Conservation (phyloP, 331 rosid species). For the Erythrophleum ivorense region DNA sequence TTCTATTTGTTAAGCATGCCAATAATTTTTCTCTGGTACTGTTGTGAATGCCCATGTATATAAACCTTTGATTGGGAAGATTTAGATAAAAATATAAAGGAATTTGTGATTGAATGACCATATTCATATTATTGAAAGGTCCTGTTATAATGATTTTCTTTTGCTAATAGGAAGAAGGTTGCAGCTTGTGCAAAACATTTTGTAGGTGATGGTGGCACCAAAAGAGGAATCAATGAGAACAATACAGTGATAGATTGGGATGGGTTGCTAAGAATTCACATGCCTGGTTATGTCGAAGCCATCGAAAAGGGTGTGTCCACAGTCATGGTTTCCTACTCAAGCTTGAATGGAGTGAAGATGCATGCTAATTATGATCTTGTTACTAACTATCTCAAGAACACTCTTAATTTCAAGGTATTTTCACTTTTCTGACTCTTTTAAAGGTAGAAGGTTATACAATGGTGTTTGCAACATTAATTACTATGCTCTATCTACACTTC, state of each 20-base stretch:
- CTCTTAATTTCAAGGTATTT: conserved; percentile 8
- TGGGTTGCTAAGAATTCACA: conserved; percentile 11
- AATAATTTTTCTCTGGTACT: too few relatives aligned
- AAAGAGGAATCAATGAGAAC: conserved; percentile 23
- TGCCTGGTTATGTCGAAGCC: conserved; percentile 16
- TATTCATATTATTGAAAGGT: not conserved
- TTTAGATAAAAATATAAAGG: too few relatives aligned
- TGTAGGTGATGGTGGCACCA: conserved; percentile 26
- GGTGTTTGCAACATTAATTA: not conserved
- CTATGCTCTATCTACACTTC: not conserved
- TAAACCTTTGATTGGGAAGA: not conserved
- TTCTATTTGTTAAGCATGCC: too few relatives aligned
- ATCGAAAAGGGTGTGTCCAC: conserved; percentile 27
- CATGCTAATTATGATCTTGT: conserved; percentile 19
- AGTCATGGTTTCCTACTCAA: conserved; percentile 27
- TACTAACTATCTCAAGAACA: conserved; percentile 16
- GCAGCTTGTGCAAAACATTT: conserved; percentile 24
- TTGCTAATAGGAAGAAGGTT: not conserved
- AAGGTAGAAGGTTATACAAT: not conserved
- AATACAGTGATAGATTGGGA: conserved; percentile 12
- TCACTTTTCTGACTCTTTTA: not conserved
- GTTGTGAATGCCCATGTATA: too few relatives aligned
- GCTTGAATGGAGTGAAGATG: conserved; percentile 34
- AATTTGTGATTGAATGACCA: not conserved
- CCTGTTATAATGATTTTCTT: not conserved